Conservation (phyloP, 2,329 filamentous ascomycete genomes). For the Alternaria sp. region DNA sequence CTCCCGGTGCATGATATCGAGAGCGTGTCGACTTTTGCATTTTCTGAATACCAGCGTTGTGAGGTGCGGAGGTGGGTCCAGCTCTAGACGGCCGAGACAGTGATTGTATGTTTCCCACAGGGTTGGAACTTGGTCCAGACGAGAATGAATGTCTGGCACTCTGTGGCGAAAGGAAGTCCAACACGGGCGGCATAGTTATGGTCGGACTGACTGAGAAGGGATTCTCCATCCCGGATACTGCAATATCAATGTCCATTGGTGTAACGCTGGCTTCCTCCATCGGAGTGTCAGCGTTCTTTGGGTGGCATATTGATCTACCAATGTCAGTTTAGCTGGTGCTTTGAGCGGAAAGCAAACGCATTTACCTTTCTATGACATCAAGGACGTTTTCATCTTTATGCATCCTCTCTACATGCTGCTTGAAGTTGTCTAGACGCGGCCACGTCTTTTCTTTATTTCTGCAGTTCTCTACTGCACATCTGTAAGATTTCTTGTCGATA, state of each 20-base stretch:
- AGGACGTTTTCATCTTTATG: conserved; percentile 63
- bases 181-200: conserved; percentile 29
- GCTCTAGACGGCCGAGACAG: neutral
- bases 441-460: conserved; percentile 72
- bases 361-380: conserved; percentile 59
- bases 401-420: conserved; percentile 76
- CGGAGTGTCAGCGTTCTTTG: conserved; percentile 10
- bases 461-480: conserved; percentile 68
- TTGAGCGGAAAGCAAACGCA: neutral
- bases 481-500: conserved; percentile 58
- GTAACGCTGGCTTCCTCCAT: conserved; percentile 24
- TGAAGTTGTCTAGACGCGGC: conserved; percentile 88
- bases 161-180: conserved; percentile 35
- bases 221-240: conserved; percentile 42
- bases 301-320: conserved; percentile 35
- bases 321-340: conserved; percentile 22
- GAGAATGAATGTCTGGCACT: conserved; percentile 26
- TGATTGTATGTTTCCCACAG: neutral
- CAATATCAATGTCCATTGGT: conserved; percentile 42
- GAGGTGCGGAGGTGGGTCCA: neutral
- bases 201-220: conserved; percentile 24
- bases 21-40: conserved; percentile 3
- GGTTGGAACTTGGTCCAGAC: conserved; percentile 17
- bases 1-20: conserved; percentile 2
- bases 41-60: conserved; percentile 9